Evolutionary conservation across 352 stramenopile species (phyloP).

Genomic region (Saprolegnia parasitica): DNA sequence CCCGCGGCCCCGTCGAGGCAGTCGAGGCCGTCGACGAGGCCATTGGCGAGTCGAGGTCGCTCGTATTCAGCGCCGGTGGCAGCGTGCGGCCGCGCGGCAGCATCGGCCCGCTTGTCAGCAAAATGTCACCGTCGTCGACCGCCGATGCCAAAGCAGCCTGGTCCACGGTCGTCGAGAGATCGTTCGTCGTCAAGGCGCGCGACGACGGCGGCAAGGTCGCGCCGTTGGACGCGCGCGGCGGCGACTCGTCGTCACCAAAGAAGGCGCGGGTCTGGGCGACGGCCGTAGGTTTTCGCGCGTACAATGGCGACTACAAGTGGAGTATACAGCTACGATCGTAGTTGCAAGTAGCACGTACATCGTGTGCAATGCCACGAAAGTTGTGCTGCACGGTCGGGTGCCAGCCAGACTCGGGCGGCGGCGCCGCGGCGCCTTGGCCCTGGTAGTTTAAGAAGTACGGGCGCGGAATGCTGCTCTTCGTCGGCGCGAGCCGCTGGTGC

Average conservation of each 20-base stretch:
- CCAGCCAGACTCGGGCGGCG: neutral
- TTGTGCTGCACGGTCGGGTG: neutral
- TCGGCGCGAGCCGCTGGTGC: neutral
- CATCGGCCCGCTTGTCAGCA: neutral
- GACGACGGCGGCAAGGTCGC: neutral
- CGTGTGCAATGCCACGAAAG: neutral
- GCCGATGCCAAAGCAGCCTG: neutral
- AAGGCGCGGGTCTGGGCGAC: neutral
- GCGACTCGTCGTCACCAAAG: conserved; percentile 21
- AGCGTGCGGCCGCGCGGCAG: neutral
- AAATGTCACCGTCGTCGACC: conserved; percentile 5
- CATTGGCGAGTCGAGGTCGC: neutral
- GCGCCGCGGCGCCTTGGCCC: neutral
- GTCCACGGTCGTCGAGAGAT: neutral
- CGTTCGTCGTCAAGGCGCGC: neutral
- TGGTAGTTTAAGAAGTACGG: conserved; percentile 11
- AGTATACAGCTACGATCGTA: neutral
- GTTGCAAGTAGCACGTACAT: neutral
- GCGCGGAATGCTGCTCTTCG: conserved; percentile 21
- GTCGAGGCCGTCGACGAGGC: neutral
- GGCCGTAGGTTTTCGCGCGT: conserved; percentile 1
- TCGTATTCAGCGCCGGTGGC: neutral
- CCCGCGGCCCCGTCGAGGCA: neutral
- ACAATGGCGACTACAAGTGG: conserved; percentile 9
- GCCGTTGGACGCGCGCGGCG: neutral